Evolutionary conservation across 306 rosid species (phyloP).

Genomic region (Cercis canadensis): DNA sequence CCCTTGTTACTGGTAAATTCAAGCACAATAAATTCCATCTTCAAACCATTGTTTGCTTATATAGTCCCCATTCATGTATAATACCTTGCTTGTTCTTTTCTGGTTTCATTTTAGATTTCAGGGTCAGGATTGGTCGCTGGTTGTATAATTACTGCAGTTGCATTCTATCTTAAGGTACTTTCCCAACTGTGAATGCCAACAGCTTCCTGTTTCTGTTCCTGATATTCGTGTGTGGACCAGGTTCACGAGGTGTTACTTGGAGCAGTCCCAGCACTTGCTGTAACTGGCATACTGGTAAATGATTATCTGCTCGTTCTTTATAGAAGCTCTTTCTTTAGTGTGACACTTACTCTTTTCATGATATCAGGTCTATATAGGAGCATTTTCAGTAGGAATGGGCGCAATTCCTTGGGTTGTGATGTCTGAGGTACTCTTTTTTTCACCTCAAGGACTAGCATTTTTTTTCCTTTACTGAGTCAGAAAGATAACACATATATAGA

Average conservation of each 20-base stretch:
- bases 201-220: slow-evolving; percentile 20
- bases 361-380: slow-evolving; percentile 70
- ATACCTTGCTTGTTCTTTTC: slow-evolving; percentile 28
- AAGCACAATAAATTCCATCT: neutral
- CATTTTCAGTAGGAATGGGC: slow-evolving; percentile 92
- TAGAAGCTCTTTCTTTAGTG: slow-evolving; percentile 3
- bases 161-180: slow-evolving; percentile 82
- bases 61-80: slow-evolving; percentile 17
- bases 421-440: slow-evolving; percentile 72
- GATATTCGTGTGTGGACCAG: slow-evolving; percentile 46
- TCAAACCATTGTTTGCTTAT: slow-evolving; percentile 16
- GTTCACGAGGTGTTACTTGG: slow-evolving; percentile 52
- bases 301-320: no score
- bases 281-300: slow-evolving; percentile 74
- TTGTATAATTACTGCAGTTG: slow-evolving; percentile 60
- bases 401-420: slow-evolving; percentile 96
- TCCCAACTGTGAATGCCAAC: slow-evolving; percentile 1
- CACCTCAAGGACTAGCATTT: no score
- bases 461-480: no score
- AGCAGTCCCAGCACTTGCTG: slow-evolving; percentile 69
- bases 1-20: slow-evolving; percentile 75
- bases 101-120: slow-evolving; percentile 60
- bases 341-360: slow-evolving; percentile 16
- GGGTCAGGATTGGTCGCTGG: slow-evolving; percentile 75
- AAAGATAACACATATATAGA: neutral